A percentile compares a stretch with the other conserved stretches of the same genome.
Conservation (phyloP, 2,329 filamentous ascomycete species). For the Endocalyx cinctus region DNA sequence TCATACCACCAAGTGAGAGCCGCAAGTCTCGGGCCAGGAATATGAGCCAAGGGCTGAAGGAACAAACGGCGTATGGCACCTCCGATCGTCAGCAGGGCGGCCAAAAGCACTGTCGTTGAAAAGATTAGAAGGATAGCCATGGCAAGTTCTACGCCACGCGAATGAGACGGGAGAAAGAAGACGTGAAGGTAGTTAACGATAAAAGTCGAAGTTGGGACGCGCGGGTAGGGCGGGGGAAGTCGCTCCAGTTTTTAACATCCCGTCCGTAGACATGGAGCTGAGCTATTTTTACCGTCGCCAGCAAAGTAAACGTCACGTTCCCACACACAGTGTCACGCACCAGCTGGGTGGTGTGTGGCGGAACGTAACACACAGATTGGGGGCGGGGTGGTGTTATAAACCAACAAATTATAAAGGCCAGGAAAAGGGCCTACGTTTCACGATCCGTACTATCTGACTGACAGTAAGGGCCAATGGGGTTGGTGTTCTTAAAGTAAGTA, state of each 20-base stretch:
- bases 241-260: not conserved
- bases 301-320: slow-evolving; percentile 2
- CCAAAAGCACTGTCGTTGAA: slow-evolving; percentile 18
- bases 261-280: not conserved
- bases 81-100: slow-evolving; percentile 17
- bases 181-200: slow-evolving; percentile 14
- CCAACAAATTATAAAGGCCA: too few relatives aligned
- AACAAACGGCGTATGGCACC: slow-evolving; percentile 17
- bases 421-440: slow-evolving; percentile 2
- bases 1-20: slow-evolving; percentile 18
- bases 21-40: slow-evolving; percentile 16
- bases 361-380: too few relatives aligned
- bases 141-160: slow-evolving; percentile 15
- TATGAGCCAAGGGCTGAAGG: slow-evolving; percentile 15
- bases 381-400: too few relatives aligned
- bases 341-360: too few relatives aligned
- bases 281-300: not conserved
- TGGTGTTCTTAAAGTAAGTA: slow-evolving; percentile 6
- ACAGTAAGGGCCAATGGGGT: too few relatives aligned
- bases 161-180: slow-evolving; percentile 15
- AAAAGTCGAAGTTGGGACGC: slow-evolving; percentile 15
- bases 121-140: slow-evolving; percentile 18
- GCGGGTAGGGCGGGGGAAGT: slow-evolving; percentile 6
- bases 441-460: not conserved
- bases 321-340: slow-evolving; percentile 1